Base-by-base conservation (phyloP, 2,329 filamentous ascomycete genomes). In the Phoma sp. region DNA sequence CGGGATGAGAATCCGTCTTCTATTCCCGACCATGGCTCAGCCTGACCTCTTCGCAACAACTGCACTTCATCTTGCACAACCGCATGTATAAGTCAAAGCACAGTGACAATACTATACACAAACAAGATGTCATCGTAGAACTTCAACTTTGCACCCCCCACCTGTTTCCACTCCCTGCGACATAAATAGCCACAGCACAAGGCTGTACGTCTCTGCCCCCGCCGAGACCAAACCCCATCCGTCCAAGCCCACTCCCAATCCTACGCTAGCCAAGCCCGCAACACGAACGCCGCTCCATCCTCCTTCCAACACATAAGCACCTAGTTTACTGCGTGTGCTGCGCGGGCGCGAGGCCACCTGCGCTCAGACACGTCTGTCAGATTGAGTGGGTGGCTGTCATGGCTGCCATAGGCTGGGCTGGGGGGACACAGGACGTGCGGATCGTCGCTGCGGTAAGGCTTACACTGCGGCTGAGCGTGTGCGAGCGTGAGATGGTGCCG, bases 241-340 rank as follows among this genome's bases (percentile, higher is more conserved):
- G 22, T 11, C 11, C 40, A 49, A 55, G 52, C 5, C 2, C 14
- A 8, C n/a, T 30, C n/a, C n/a, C 2, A 14, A 22, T 40, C 35
- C 45, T 24, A 7, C 39, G n/a, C 2, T n/a, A 7, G 13, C 36
- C 41, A 45, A 18, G 39, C 42, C 51, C 27, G 4, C 22, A 41
- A 41, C 25, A 42, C 40, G 40, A 32, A 32, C 40, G 14, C 25
- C 18, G 14, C 40, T 7, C 23, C 35, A 44, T 23, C 40, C 29
- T 40, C 33, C 44, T 47, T 30, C 40, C 23, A 49, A 23, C 46
- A 18, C 38, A 43, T 47, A 47, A 53, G 50, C 50, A 53, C 43
- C 25, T 38, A 42, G 25, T 14, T 25, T n/a, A 29, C 18, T 18
- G 18, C 18, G 18, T 18, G 18, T 18, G 18, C 18, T 18, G 18